Evolutionary conservation across 2,329 filamentous ascomycete species (phyloP), one percentile per base, ranked within the genome.

Genomic region (Pseudogymnoascus sp.): DNA sequence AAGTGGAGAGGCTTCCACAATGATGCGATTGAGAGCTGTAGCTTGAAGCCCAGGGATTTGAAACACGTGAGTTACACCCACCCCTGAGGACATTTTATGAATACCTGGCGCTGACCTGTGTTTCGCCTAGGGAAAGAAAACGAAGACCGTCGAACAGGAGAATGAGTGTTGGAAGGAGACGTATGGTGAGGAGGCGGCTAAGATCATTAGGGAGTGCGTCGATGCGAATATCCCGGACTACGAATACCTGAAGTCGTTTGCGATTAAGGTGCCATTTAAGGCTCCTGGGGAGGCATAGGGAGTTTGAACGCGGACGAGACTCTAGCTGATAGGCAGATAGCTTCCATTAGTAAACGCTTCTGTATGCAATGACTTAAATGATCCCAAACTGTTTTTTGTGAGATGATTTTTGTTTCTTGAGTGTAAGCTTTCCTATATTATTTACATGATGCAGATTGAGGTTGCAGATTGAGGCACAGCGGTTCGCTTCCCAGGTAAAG

Each of bases 1-100:
- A 97, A 99, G 79, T 97, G 95, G 95, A 89, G 87, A 69, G 95
- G 95, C 10, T 97, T 96, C 78, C 95, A 97, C 75, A 90, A 97
- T 69, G 95, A 97, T 79, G 95, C 92, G 13, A 90, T 97, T 70
- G 81, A 89, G 69, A 96, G 90, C 73, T 88, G 82, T 38, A 87
- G 86, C 66, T 78, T 99, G 71, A 88, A 87, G 73, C 85, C 90
- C 1, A 82, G 90, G 72, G 80, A 81, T 53, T 82, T 87, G 68
- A 83, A 85, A 26, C 80, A 84, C 74, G 84, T 87, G 76, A 75
- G 82, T 76, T 62, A 26, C 38, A 31, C 60, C 35, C 36, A 44
- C 3, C 42, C 28, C 4, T 36, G 1, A 63, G 62, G 35, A 65
- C 4, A 40, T 44, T 2, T 26, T 23, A 35, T 33, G 47, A n/a